These are phyloP conservation scores for Hawksworthiomyces lignivorus DNA, from an alignment of 2,329 filamentous ascomycete genomes.

Conservation along the genomic window DNA sequence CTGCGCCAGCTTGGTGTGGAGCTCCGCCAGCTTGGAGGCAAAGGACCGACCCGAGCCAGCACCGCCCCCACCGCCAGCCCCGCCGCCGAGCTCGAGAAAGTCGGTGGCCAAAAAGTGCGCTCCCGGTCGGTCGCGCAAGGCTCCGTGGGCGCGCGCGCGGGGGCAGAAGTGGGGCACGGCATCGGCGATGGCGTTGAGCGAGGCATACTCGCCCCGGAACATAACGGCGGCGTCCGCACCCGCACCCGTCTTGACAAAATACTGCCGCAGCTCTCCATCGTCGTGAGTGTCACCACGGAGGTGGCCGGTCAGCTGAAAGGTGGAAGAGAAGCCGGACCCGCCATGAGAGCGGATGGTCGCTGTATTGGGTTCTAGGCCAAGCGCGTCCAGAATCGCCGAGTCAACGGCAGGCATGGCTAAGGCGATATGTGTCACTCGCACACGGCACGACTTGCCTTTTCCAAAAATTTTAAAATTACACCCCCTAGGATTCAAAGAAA, in stretches of 20 bases:
- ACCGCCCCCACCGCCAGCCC: conserved; percentile 23
- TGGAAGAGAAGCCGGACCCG: conserved; percentile 61
- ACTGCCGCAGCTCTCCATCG: conserved; percentile 25
- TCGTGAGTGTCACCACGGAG: conserved; percentile 14
- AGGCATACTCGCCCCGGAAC: conserved; percentile 75
- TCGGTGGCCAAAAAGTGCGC: conserved; percentile 62
- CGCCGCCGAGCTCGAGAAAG: conserved; percentile 59
- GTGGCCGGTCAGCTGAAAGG: conserved; percentile 33
- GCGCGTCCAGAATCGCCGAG: conserved; percentile 51
- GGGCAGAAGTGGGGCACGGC: conserved; percentile 71
- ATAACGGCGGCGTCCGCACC: conserved; percentile 55
- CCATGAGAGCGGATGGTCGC: conserved; percentile 54
- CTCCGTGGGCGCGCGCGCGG: conserved; percentile 64
- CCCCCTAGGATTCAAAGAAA: too few species aligned
- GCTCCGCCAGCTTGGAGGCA: conserved; percentile 66
- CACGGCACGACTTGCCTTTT: too few species aligned
- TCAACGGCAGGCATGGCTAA: conserved; percentile 43
- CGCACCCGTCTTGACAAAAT: conserved; percentile 65
- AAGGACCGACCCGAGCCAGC: conserved; percentile 48
- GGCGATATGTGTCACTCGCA: too few species aligned
- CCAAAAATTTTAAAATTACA: too few species aligned
- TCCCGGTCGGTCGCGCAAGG: conserved; percentile 42
- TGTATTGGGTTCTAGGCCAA: conserved; percentile 47
- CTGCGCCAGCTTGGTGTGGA: conserved; percentile 72
- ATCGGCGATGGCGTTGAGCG: conserved; percentile 71